phyloP scores from a whole-genome alignment of 352 stramenopile species.

The Phytopythium cucurbitacearum region DNA sequence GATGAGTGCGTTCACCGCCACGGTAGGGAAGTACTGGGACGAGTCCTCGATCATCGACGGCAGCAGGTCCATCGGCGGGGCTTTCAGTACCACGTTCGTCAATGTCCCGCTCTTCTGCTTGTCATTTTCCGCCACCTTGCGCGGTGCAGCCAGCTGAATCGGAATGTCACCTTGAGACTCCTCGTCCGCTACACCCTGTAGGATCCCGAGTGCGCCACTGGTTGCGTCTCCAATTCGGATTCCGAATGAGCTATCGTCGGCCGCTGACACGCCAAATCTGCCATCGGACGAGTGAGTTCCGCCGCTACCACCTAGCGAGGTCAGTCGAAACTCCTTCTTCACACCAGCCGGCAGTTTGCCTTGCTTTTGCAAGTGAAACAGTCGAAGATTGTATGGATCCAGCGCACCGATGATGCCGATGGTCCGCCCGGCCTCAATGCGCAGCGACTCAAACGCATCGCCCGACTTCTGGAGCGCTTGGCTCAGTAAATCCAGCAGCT shows the following conservation, averaged over 20 bases:
- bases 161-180: constrained; percentile 42
- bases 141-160: constrained; percentile 41
- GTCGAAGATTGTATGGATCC: constrained; percentile 80
- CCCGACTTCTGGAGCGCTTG: constrained; percentile 77
- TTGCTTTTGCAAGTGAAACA: constrained; percentile 81
- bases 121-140: constrained; percentile 60
- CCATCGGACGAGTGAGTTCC: constrained; percentile 11
- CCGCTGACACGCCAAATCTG: constrained; percentile 14
- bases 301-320: constrained; percentile 11
- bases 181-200: constrained; percentile 38
- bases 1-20: constrained; percentile 96
- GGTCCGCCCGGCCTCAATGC: constrained; percentile 77
- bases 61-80: constrained; percentile 69
- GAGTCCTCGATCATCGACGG: constrained; percentile 83
- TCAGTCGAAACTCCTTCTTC: constrained; percentile 55
- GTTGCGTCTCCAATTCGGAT: constrained; percentile 34
- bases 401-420: constrained; percentile 77
- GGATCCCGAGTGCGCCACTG: constrained; percentile 16
- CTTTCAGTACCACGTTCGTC: constrained; percentile 54
- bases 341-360: constrained; percentile 67
- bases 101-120: constrained; percentile 71
- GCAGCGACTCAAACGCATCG: constrained; percentile 68
- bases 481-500: constrained; percentile 76
- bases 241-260: constrained; percentile 10
- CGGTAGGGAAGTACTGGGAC: constrained; percentile 95